phyloP scores from a whole-genome alignment of 495 filamentous ascomycete genomes.

The Neurospora tetraspora region DNA sequence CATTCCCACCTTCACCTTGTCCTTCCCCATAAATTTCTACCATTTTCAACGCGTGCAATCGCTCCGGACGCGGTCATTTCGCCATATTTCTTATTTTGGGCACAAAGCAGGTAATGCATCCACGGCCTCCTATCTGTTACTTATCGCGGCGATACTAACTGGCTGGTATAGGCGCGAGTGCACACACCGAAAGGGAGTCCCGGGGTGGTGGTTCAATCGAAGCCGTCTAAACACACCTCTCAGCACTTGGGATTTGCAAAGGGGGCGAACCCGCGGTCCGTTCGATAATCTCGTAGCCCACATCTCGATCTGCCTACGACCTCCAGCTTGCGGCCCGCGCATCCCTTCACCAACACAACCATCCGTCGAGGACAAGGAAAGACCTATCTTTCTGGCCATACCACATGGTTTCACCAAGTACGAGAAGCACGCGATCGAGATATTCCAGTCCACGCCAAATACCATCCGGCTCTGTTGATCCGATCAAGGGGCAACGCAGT shows the following conservation, averaged over 20 bases:
- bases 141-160: slow-evolving; percentile 19
- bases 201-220: slow-evolving; percentile 10
- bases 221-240: not conserved
- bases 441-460: slow-evolving; percentile 43
- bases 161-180: slow-evolving; percentile 18
- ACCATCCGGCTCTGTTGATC: slow-evolving; percentile 25
- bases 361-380: not conserved
- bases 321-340: not conserved
- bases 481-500: slow-evolving; percentile 12
- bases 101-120: slow-evolving; percentile 11
- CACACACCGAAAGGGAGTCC: not conserved
- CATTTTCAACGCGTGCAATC: slow-evolving; percentile 10
- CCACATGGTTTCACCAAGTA: slow-evolving; percentile 24
- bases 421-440: slow-evolving; percentile 39
- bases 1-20: slow-evolving; percentile 6
- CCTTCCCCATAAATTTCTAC: slow-evolving; percentile 4
- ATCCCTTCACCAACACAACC: slow-evolving; percentile 2
- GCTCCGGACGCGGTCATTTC: slow-evolving; percentile 14
- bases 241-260: slow-evolving; percentile 3
- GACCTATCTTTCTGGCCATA: not conserved
- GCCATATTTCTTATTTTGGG: slow-evolving; percentile 9
- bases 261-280: slow-evolving; percentile 14
- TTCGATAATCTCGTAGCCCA: not conserved
- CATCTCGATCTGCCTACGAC: not conserved
- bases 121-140: not conserved